Evolutionary conservation across 2,329 filamentous ascomycete species (phyloP), one percentile per base, ranked within the genome.

Genomic region (Ascochyta clinopodiicola): DNA sequence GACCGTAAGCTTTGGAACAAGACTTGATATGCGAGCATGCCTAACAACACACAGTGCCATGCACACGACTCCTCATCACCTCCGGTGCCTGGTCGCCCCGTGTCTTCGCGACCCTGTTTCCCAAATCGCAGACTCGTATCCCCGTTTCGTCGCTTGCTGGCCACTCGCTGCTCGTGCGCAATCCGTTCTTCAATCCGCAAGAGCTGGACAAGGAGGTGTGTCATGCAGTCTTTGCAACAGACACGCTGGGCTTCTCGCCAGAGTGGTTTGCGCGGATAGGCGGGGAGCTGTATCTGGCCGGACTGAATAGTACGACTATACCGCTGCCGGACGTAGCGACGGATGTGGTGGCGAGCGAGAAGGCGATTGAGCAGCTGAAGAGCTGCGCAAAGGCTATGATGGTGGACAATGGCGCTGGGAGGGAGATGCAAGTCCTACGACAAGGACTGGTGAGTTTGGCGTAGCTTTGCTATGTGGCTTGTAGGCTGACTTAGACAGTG

Each of bases 201-300:
- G 70, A 77, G 36, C 72, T 81, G n/a, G 79, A 82, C 47, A 66
- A 65, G 1, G 63, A 76, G 29, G 77, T 79, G 2, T 89, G 86
- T 68, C 87, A 92, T 70, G 87, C 89, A 1, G 75, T 94, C 2
- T 93, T 91, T 67, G 86, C 86, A 2, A 84, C 83, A 3, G 81
- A 85, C 52, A 77, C 77, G 1, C 66, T 75, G 2, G 81, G 80
- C 0, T 91, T 88, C 73, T 86, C 85, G 2, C 88, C 89, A 0
- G 90, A 93, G 72, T 79, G 90, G 10, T 92, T 91, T 72, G 86
- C 86, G 1, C 80, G 90, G 10, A 67, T 83, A 4, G 85, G 85
- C 8, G 87, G 86, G 0, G 84, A 91, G 51, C 84, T 94, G 19
- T 94, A 91, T 72, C 77, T 94, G 31, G 88, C 88, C 0, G 90